Evolutionary conservation across 108 stramenopile species (phyloP), one percentile per base, ranked within the genome.

Genomic region (Halocafeteria seosinensis): DNA sequence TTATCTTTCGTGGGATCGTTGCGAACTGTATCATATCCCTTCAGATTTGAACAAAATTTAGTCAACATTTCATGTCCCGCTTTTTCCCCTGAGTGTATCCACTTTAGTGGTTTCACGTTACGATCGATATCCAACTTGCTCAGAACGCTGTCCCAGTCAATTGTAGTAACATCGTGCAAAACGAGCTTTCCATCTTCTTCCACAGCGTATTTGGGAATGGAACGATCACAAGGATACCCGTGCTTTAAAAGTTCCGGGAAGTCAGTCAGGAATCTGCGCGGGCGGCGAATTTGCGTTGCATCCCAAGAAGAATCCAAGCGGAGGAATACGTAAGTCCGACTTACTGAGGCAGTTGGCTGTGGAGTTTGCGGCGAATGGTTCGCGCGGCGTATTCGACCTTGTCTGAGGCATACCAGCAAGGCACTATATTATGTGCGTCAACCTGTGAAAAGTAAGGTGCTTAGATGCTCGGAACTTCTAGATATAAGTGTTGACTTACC

Each of bases 341-440:
- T n/a, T 80, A 95, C 0, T 66, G 63, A 0, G 76, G 69, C 31
- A 88, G 67, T 13, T 85, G 71, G n/a, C 76, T 78, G 65, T 91
- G 71, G 38, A 98, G 91, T 68, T 89, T 92, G 5, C 86, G 79
- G 61, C 97, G 85, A 55, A 98, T 77, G 1, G 97, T 98, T 5
- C 93, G 78, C 6, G 97, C 97, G 51, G 74, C 72, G n/a, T 85
- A 87, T 78, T 98, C 89, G 63, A 86, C 73, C 73, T 93, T 92
- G 32, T 73, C 73, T 1, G 84, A 79, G 1, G 92, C 91, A 34
- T 75, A 68, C 97, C 97, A 98, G 11, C 89, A 87, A 0, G 97
- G 97, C 21, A 94, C 92, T 36, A 98, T 73, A 62, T 98, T 98
- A 75, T 93, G 91, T 0, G 97, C 91, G 71, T 98, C 97, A n/a